Percentiles rank a stretch among this genome's conserved stretches.
Evolutionary conservation across 2,329 filamentous ascomycete genomes (phyloP).

Genomic region (Allantophomopsis lycopodina): DNA sequence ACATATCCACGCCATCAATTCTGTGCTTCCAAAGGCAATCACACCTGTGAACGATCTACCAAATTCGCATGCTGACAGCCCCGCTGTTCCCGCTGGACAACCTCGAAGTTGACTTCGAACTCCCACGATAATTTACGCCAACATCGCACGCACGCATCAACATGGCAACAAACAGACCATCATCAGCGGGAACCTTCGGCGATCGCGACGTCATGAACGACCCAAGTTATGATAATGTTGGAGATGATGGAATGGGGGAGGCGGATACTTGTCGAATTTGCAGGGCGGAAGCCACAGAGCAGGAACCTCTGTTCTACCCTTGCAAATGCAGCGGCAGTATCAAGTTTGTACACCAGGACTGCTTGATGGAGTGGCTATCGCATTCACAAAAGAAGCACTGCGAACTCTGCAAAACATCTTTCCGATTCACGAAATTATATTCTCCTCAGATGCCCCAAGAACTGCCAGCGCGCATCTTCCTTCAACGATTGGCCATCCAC

Average conservation of each 20-base stretch:
- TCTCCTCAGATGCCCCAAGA: slow-evolving; percentile 82
- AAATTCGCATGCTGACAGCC: too few species aligned
- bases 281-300: slow-evolving; percentile 67
- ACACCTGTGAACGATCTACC: too few species aligned
- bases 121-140: too few species aligned
- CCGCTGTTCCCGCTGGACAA: too few species aligned
- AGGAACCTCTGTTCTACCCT: slow-evolving; percentile 88
- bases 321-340: slow-evolving; percentile 99
- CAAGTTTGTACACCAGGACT: slow-evolving; percentile 96
- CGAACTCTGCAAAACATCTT: slow-evolving; percentile 96
- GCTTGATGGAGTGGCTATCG: slow-evolving; percentile 95
- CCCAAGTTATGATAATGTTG: slow-evolving; percentile 30
- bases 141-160: too few species aligned
- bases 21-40: too few species aligned
- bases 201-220: slow-evolving; percentile 43
- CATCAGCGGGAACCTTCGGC: slow-evolving; percentile 4
- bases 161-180: too few species aligned
- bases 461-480: slow-evolving; percentile 68
- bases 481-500: slow-evolving; percentile 66
- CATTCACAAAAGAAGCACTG: slow-evolving; percentile 99
- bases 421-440: slow-evolving; percentile 96
- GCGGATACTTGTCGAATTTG: slow-evolving; percentile 93
- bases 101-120: too few species aligned
- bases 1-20: neutral
- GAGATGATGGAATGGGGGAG: slow-evolving; percentile 16